Evolutionary conservation across 2,329 filamentous ascomycete species (phyloP).

Genomic region (Venturia nashicola): DNA sequence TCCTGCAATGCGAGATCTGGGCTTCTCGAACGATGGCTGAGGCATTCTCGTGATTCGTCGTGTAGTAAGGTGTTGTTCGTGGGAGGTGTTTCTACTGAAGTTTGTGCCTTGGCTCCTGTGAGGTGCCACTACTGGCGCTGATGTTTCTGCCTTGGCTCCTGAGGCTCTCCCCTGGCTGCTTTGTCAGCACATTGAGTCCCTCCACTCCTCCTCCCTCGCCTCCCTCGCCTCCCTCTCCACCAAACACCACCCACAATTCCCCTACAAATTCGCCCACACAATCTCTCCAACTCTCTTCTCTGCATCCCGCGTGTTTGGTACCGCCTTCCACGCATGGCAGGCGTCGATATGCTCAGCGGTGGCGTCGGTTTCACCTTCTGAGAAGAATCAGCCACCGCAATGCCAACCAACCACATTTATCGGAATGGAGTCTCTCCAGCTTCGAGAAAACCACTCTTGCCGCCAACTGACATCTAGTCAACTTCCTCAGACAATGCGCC

Average conservation of each 20-base stretch:
- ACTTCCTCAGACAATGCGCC: neutral
- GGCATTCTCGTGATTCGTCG: neutral
- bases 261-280: neutral
- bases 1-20: neutral
- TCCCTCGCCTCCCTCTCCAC: neutral
- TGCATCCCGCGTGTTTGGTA: neutral
- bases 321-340: neutral
- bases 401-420: neutral
- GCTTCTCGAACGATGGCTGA: neutral
- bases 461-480: neutral
- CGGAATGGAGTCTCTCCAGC: constrained; percentile 1
- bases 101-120: neutral
- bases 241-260: neutral
- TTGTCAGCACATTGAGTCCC: neutral
- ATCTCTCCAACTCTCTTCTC: neutral
- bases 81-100: neutral
- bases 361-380: neutral
- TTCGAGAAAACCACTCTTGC: neutral
- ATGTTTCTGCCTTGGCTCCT: neutral
- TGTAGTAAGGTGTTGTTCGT: neutral
- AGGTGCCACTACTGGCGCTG: neutral
- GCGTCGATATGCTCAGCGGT: neutral
- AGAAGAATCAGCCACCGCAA: neutral
- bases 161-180: neutral
- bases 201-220: neutral